Percentiles rank a stretch among this genome's conserved stretches.
phyloP scores from a whole-genome alignment of 1,139 yeast species.

The Pichia sp. region DNA sequence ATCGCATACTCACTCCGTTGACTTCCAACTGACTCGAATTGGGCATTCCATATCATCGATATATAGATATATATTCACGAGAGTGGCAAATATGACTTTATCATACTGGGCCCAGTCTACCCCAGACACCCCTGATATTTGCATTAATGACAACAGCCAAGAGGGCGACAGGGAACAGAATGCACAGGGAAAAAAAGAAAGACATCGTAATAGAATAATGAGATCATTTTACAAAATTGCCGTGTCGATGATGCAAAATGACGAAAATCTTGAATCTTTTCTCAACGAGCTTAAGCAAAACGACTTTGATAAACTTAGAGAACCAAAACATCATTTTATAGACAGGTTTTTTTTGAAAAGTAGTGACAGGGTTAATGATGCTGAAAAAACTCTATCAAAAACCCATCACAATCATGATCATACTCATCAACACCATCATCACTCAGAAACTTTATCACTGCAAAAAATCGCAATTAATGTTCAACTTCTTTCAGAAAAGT shows the following conservation, averaged over 20 bases:
- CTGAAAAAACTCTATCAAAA: too few relatives aligned
- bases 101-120: too few relatives aligned
- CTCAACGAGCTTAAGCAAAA: not conserved
- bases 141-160: too few relatives aligned
- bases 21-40: too few relatives aligned
- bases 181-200: not conserved
- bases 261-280: slow-evolving; percentile 2
- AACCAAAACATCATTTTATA: slow-evolving; percentile 4
- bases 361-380: not conserved
- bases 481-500: slow-evolving; percentile 8
- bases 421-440: too few relatives aligned
- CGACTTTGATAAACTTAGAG: not conserved
- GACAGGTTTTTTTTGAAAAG: slow-evolving; percentile 1
- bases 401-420: too few relatives aligned
- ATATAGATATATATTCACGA: too few relatives aligned
- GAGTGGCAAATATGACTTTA: too few relatives aligned
- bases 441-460: slow-evolving; percentile 12
- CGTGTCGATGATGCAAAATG: slow-evolving; percentile 4
- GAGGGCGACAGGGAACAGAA: too few relatives aligned
- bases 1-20: too few relatives aligned
- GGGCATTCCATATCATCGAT: too few relatives aligned
- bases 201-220: not conserved
- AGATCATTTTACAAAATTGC: slow-evolving; percentile 1
- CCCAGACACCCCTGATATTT: too few relatives aligned
- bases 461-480: slow-evolving; percentile 12